A percentile compares a stretch with the other conserved stretches of the same genome.
Conservation (phyloP, 1,284 basidiomycete species). For the Boletellus deceptivus region DNA sequence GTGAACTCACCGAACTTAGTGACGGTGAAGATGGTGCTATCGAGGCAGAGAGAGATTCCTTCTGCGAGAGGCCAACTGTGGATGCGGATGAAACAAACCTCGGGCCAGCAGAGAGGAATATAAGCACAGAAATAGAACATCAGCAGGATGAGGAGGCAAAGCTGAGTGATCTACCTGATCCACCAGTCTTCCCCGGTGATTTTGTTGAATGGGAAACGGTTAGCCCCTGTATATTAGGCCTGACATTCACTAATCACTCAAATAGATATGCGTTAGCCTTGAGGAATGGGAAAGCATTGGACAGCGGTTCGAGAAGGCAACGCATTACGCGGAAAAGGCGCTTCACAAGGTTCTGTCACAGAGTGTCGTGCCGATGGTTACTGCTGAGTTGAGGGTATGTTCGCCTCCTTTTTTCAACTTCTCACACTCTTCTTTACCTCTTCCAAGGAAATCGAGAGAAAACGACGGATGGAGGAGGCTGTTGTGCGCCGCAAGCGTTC, state of each 20-base stretch:
- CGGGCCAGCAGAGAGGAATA: not conserved
- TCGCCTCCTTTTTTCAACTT: constrained; percentile 1
- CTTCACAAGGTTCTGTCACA: constrained; percentile 67
- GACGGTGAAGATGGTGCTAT: constrained; percentile 36
- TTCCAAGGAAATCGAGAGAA: constrained; percentile 59
- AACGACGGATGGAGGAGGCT: constrained; percentile 63
- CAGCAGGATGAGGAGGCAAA: constrained; percentile 3
- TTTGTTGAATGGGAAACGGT: constrained; percentile 87
- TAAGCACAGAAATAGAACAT: not conserved
- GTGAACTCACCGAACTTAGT: constrained; percentile 70
- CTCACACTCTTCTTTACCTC: constrained; percentile 6
- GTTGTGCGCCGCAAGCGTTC: constrained; percentile 80
- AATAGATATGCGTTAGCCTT: constrained; percentile 75
- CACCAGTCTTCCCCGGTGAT: constrained; percentile 39
- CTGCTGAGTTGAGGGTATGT: constrained; percentile 49
- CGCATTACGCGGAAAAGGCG: constrained; percentile 77
- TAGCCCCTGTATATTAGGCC: constrained; percentile 29
- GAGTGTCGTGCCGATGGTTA: constrained; percentile 65
- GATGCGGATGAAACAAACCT: constrained; percentile 4
- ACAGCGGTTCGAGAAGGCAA: constrained; percentile 69
- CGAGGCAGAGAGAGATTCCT: constrained; percentile 12
- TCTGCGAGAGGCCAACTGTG: not conserved
- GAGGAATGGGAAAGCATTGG: constrained; percentile 77
- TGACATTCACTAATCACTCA: constrained; percentile 1
- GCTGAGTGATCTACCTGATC: constrained; percentile 7